A percentile compares a stretch with the other conserved stretches of the same genome.
Evolutionary conservation across 208 protist species (phyloP).

Genomic region (Plasmodiophora brassicae): DNA sequence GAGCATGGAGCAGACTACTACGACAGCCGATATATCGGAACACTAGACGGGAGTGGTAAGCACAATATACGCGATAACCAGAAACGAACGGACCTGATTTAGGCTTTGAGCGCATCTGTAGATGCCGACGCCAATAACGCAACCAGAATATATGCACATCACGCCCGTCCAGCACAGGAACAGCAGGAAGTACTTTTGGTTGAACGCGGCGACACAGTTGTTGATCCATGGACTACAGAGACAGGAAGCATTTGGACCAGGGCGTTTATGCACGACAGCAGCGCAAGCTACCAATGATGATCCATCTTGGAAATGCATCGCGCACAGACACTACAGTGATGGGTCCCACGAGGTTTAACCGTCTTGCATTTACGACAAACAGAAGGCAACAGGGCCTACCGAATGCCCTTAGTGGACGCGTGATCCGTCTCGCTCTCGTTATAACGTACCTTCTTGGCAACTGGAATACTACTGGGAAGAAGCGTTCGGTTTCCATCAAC

Average conservation of each 20-base stretch:
- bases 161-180: background rate
- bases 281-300: slow-evolving; percentile 17
- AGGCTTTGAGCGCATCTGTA: background rate
- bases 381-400: background rate
- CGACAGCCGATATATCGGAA: background rate
- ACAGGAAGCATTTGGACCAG: background rate
- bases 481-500: background rate
- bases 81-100: background rate
- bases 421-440: background rate
- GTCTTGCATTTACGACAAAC: slow-evolving; percentile 10
- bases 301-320: slow-evolving; percentile 14
- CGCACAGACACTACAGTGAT: background rate
- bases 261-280: background rate
- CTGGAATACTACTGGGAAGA: background rate
- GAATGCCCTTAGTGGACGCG: background rate
- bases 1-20: background rate
- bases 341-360: background rate
- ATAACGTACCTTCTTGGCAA: background rate
- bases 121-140: background rate
- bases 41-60: no score
- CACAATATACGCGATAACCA: no score
- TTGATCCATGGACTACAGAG: slow-evolving; percentile 28
- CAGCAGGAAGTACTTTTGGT: slow-evolving; percentile 13
- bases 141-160: background rate
- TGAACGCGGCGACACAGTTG: slow-evolving; percentile 19